Percentiles rank a stretch among this genome's conserved stretches.
Evolutionary conservation across 2,329 filamentous ascomycete species (phyloP).

Genomic region (Fusarium albidum): DNA sequence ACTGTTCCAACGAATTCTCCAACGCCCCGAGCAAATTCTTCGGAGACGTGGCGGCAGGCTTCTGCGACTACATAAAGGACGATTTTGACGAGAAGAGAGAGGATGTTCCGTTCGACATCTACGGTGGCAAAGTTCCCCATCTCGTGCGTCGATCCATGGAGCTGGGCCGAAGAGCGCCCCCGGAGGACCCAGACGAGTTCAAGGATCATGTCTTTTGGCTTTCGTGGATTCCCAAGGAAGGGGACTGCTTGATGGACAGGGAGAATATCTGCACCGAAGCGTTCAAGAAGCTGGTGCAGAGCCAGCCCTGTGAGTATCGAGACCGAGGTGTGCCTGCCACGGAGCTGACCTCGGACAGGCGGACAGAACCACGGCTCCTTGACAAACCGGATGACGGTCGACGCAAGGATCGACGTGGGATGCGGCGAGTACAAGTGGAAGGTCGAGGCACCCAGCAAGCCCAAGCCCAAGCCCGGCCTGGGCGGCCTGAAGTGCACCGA

Average conservation of each 20-base stretch:
- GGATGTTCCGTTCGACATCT: constrained; percentile 1
- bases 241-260: background rate
- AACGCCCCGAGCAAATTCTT: background rate
- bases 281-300: constrained; percentile 1
- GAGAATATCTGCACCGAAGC: background rate
- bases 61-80: constrained; percentile 3
- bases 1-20: background rate
- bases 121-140: background rate
- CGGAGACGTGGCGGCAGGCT: background rate
- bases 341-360: background rate
- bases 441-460: background rate
- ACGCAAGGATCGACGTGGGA: constrained; percentile 9
- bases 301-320: background rate
- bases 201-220: constrained; percentile 3
- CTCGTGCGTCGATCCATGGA: background rate
- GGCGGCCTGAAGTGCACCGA: background rate
- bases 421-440: constrained; percentile 11
- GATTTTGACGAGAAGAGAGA: background rate
- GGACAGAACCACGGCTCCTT: constrained; percentile 6
- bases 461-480: background rate
- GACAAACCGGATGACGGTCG: constrained; percentile 2
- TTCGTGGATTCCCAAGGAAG: constrained; percentile 3
- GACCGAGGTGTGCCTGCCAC: background rate
- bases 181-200: constrained; percentile 1
- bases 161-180: background rate